A percentile compares a stretch with the other conserved stretches of the same genome.
Evolutionary conservation across 2,329 filamentous ascomycete species (phyloP).

Genomic region (Fusarium redolens): DNA sequence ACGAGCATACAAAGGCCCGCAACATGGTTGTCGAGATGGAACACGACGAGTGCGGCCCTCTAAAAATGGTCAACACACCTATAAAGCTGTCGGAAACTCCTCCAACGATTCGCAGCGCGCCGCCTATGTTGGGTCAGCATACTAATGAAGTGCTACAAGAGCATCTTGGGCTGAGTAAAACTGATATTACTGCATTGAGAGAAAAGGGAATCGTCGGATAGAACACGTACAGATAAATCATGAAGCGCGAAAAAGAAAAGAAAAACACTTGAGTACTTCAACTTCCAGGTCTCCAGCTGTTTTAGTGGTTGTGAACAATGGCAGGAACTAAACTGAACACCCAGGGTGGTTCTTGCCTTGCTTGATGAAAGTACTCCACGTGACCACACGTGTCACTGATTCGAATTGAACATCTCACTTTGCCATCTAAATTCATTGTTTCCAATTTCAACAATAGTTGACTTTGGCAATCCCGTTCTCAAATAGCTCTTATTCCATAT

Average conservation of each 20-base stretch:
- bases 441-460: constrained; percentile 12
- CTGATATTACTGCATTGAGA: constrained; percentile 71
- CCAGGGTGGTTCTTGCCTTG: background rate
- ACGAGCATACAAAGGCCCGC: constrained; percentile 85
- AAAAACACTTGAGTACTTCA: background rate
- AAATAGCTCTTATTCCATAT: background rate
- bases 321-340: background rate
- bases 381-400: constrained; percentile 31
- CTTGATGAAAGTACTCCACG: constrained; percentile 6
- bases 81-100: constrained; percentile 91
- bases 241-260: background rate
- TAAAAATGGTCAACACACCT: constrained; percentile 93
- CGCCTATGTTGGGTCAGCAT: constrained; percentile 88
- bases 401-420: constrained; percentile 21
- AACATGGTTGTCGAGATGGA: constrained; percentile 92
- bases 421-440: constrained; percentile 20
- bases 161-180: constrained; percentile 69
- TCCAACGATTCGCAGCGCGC: constrained; percentile 79
- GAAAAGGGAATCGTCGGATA: constrained; percentile 73
- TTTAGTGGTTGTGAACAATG: background rate
- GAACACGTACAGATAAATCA: constrained; percentile 27
- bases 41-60: constrained; percentile 82
- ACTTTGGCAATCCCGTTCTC: background rate
- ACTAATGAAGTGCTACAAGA: constrained; percentile 79
- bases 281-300: background rate